A percentile compares a stretch with the other conserved stretches of the same genome.
Conservation (phyloP, 768 basidiomycete species). For the Rhizopogon roseolus region DNA sequence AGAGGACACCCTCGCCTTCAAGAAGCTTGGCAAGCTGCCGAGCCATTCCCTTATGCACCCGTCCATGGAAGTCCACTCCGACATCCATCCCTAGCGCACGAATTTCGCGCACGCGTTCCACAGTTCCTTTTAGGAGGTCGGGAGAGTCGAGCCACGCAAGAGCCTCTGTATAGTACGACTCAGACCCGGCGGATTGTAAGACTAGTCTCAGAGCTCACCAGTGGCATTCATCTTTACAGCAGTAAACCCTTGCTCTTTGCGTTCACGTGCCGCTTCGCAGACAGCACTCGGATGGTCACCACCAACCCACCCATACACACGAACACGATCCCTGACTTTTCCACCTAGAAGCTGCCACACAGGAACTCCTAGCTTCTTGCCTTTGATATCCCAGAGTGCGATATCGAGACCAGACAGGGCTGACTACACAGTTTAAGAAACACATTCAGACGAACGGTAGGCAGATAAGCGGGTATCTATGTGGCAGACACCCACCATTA, state of each 20-base stretch:
- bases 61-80: conserved; percentile 67
- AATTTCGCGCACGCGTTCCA: conserved; percentile 48
- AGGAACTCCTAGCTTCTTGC: conserved; percentile 65
- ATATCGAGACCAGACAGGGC: conserved; percentile 62
- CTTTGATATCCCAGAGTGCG: conserved; percentile 75
- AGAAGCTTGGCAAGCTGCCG: conserved; percentile 60
- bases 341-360: conserved; percentile 68
- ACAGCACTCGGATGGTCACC: conserved; percentile 46
- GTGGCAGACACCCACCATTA: conserved; percentile 43
- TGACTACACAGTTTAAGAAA: conserved; percentile 25
- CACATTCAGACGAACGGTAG: not conserved
- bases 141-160: conserved; percentile 63
- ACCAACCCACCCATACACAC: conserved; percentile 57
- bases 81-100: conserved; percentile 55
- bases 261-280: conserved; percentile 41
- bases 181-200: conserved; percentile 1
- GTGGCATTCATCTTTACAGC: conserved; percentile 74
- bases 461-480: not conserved
- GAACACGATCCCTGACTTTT: conserved; percentile 54
- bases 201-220: conserved; percentile 24
- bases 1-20: conserved; percentile 55
- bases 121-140: conserved; percentile 41
- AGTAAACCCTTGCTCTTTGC: conserved; percentile 61
- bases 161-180: conserved; percentile 14
- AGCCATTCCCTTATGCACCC: conserved; percentile 65